Percentiles rank a stretch among this genome's conserved stretches.
Conservation (phyloP, 345 rosid genomes). For the thale cress (Arabidopsis thaliana) region DNA sequence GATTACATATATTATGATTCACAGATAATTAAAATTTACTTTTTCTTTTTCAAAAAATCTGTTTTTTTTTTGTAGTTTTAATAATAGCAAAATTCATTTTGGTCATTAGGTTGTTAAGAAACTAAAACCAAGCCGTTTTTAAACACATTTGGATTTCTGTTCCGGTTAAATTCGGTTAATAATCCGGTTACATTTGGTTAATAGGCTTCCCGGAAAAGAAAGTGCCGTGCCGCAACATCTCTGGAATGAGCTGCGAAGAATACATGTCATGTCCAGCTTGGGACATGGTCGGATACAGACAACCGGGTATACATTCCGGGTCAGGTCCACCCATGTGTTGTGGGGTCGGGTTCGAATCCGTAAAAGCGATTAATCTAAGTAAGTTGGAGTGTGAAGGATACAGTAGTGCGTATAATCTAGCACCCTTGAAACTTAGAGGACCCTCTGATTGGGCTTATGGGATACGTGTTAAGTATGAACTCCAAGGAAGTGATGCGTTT, state of each 20-base stretch:
- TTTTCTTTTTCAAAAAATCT: background rate
- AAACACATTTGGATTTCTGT: background rate
- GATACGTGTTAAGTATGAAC: slow-evolving; percentile 76
- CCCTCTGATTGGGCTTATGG: slow-evolving; percentile 74
- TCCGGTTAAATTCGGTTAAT: background rate
- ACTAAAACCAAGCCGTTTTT: background rate
- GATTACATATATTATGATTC: background rate
- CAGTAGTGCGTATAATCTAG: slow-evolving; percentile 77
- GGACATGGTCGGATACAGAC: slow-evolving; percentile 56
- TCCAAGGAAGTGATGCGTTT: slow-evolving; percentile 69
- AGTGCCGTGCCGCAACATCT: slow-evolving; percentile 81
- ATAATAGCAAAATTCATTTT: background rate
- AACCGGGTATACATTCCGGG: slow-evolving; percentile 28
- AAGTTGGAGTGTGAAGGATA: slow-evolving; percentile 84
- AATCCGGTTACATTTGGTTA: slow-evolving; percentile 2
- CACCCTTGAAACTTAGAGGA: slow-evolving; percentile 65
- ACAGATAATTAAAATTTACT: background rate
- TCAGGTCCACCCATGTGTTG: slow-evolving; percentile 84
- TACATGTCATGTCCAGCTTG: slow-evolving; percentile 80
- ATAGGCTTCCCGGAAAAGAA: slow-evolving; percentile 81
- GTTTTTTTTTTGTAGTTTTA: background rate
- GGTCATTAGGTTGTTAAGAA: background rate
- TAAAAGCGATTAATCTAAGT: slow-evolving; percentile 71
- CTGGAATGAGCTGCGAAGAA: slow-evolving; percentile 93
- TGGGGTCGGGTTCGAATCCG: slow-evolving; percentile 70